A percentile compares a stretch with the other conserved stretches of the same genome.
These are phyloP conservation scores for Aspergillus sparsus DNA, from an alignment of 495 filamentous ascomycete genomes.

Conservation along the genomic window DNA sequence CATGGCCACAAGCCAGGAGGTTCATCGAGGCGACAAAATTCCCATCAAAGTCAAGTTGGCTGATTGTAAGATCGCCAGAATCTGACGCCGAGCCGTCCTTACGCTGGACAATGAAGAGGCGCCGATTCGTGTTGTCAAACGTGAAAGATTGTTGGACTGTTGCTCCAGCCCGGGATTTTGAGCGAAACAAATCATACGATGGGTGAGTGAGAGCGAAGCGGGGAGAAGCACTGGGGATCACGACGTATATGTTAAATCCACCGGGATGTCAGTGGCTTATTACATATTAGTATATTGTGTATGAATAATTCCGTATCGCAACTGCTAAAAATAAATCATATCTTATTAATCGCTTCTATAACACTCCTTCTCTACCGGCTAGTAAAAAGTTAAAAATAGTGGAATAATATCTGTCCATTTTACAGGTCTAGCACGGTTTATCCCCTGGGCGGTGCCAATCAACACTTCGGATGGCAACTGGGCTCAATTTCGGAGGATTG, in stretches of 20 bases:
- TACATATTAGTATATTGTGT: no score
- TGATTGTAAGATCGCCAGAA: conserved; percentile 24
- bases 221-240: conserved; percentile 11
- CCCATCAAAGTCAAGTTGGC: conserved; percentile 27
- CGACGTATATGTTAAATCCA: no score
- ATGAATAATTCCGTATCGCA: no score
- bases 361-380: no score
- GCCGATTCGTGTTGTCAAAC: conserved; percentile 28
- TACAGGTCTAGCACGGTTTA: no score
- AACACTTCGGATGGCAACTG: background rate
- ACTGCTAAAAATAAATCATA: no score
- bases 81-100: conserved; percentile 14
- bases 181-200: conserved; percentile 23
- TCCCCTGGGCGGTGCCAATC: background rate
- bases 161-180: conserved; percentile 18
- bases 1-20: conserved; percentile 24
- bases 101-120: conserved; percentile 24
- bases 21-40: conserved; percentile 25
- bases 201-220: conserved; percentile 23
- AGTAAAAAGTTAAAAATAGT: no score
- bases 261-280: no score
- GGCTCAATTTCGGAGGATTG: background rate
- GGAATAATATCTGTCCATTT: no score
- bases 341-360: no score
- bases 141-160: conserved; percentile 28